A percentile compares a stretch with the other conserved stretches of the same genome.
These are phyloP conservation scores for Daldinia sp. DNA, from an alignment of 2,329 filamentous ascomycete genomes.

Conservation along the genomic window DNA sequence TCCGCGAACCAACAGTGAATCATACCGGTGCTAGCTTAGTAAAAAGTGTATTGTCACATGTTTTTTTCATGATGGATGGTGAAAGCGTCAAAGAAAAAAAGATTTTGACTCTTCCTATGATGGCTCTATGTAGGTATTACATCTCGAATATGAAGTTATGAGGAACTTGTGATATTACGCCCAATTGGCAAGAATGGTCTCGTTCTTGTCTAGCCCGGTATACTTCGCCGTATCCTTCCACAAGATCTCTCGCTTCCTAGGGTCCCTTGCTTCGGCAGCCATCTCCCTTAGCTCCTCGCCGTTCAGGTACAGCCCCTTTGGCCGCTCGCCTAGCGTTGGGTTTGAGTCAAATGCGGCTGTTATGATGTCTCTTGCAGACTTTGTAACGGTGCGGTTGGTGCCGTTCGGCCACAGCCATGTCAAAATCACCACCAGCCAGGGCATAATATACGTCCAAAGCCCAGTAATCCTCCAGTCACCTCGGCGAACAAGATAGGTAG, in stretches of 20 bases:
- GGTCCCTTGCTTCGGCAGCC: neutral
- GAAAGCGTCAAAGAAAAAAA: no score
- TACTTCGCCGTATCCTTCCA: neutral
- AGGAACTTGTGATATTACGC: neutral
- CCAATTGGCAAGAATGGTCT: neutral
- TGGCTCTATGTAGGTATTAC: neutral
- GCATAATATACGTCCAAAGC: slow-evolving; percentile 32
- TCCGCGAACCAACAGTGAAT: no score
- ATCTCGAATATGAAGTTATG: no score
- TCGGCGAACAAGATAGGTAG: slow-evolving; percentile 26
- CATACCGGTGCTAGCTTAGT: no score
- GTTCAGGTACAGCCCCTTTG: neutral
- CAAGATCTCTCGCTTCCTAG: neutral
- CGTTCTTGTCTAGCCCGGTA: neutral
- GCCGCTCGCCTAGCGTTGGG: neutral
- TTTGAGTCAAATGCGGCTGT: neutral
- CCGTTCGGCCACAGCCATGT: slow-evolving; percentile 22
- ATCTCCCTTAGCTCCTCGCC: neutral
- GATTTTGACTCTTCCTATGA: no score
- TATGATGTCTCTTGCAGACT: slow-evolving; percentile 5
- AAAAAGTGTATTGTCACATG: no score
- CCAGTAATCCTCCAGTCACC: slow-evolving; percentile 26
- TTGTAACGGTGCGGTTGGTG: slow-evolving; percentile 2
- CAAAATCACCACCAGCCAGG: slow-evolving; percentile 8
- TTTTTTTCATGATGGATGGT: no score